Evolutionary conservation across 2,329 filamentous ascomycete species (phyloP), one percentile per base, ranked within the genome.

Genomic region (Penicillium concentricum): DNA sequence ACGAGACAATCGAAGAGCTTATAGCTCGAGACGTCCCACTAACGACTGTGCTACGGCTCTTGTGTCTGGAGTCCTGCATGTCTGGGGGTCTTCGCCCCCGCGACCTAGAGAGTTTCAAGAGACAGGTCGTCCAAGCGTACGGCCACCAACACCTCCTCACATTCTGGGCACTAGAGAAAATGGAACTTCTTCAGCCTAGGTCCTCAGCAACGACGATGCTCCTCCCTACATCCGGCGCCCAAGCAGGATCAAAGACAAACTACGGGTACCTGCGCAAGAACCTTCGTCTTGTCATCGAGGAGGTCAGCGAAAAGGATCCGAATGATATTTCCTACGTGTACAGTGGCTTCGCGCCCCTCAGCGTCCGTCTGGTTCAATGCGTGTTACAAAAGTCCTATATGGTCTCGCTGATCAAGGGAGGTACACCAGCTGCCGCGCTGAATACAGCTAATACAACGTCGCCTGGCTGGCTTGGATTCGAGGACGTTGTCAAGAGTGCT

Each of bases 291-390:
- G 96, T 97, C 70, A 89, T 97, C 54, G 94, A 99, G 71, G 94
- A 97, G 72, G 93, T 99, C 38, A 92, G 96, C 70, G 94, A 99
- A 74, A 87, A 94, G 57, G 89, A 95, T 45, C 94, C 94, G 3
- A 90, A 94, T 67, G 94, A 99, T 67, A 88, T 97, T 59, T 89
- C 92, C n/a, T 99, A 99, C 69, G 92, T 97, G 12, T 99, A 97
- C 76, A 96, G 91, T 62, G 95, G 94, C 51, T 99, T 97, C 71
- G 94, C 95, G 5, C 95, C 94, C 0, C 82, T 99, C 13, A 96
- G 91, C 43, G 85, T 97, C 52, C 87, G 94, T 16, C 84, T 99
- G 5, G 88, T 99, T 6, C 95, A 99, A 74, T 94, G 91, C 70
- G 84, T 97, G 48, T 77, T 99, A 46, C 92, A 97, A 73, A 99